Conservation (phyloP, 169 alveolate species). For the Babesia bigemina region DNA sequence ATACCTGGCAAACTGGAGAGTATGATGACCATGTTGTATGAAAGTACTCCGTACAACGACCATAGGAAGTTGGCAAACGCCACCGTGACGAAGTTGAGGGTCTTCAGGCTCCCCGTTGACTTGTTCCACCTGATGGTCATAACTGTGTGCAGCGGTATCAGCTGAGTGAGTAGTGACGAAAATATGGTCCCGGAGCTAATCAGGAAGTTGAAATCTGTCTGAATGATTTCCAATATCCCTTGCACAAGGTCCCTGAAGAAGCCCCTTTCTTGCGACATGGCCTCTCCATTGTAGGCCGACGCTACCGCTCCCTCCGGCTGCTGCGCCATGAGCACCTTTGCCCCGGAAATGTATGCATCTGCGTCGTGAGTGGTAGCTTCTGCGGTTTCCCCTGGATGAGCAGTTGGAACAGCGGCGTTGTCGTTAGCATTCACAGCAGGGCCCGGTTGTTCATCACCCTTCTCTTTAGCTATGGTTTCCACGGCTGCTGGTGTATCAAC, state of each 20-base stretch:
- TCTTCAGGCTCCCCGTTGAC: slow-evolving; percentile 70
- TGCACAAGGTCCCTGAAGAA: neutral
- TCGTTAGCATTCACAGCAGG: too few species aligned
- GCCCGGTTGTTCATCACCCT: too few species aligned
- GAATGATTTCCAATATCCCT: slow-evolving; percentile 17
- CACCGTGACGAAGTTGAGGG: slow-evolving; percentile 65
- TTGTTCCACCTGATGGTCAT: slow-evolving; percentile 68
- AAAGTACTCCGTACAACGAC: slow-evolving; percentile 70
- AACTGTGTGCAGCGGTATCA: slow-evolving; percentile 66
- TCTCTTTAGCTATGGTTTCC: too few species aligned
- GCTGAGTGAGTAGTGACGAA: slow-evolving; percentile 71
- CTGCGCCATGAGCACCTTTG: neutral
- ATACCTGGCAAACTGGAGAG: slow-evolving; percentile 70
- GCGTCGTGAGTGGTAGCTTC: too few species aligned
- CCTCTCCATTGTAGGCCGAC: neutral
- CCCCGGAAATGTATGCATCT: too few species aligned
- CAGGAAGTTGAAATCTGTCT: slow-evolving; percentile 59
- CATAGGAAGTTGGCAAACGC: slow-evolving; percentile 72
- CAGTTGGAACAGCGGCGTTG: too few species aligned
- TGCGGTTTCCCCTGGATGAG: too few species aligned
- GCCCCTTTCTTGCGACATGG: slow-evolving; percentile 10
- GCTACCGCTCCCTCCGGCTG: neutral
- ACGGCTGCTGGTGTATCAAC: too few species aligned
- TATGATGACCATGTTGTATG: slow-evolving; percentile 64
- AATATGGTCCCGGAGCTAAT: slow-evolving; percentile 63